Evolutionary conservation across 2,329 filamentous ascomycete species (phyloP), one percentile per base, ranked within the genome.

Genomic region (Albophoma yamanashiensis): DNA sequence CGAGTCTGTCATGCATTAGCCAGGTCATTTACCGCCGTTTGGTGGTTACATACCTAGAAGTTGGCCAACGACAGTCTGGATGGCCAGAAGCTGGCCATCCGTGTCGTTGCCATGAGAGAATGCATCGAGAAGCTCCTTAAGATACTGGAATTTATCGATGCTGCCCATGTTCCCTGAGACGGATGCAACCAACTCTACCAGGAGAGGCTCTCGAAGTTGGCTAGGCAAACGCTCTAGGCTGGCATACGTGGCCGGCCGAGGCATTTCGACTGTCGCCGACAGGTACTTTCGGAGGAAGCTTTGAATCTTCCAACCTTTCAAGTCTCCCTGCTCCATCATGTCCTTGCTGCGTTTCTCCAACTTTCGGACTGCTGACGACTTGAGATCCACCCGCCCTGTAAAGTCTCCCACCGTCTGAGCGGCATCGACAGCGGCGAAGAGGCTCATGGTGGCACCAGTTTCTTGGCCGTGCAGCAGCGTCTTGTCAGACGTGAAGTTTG

Each of bases 231-330:
- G 63, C 3, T 66, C 63, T 38, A 75, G 63, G 31, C 60, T 64
- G 31, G 68, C 68, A 57, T 78, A 75, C 1, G 63, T 67, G 5
- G 70, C 72, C 1, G 73, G 74, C 3, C 69, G 70, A 9, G 73
- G 62, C 0, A 69, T 67, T 8, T 70, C 67, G 22, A 76, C 60
- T 1, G 68, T 63, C 5, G 69, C 62, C 0, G 70, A 66, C 27
- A 78, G 70, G 57, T 75, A 70, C 5, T 67, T 74, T 6, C 71
- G 70, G 11, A 82, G 64, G 59, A 82, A 78, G 3, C 71, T 74
- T 59, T 76, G 73, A 36, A 80, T 64, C 62, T 75, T 76, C 79
- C 80, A 82, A 7, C 76, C 78, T 38, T 70, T 67, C 17, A 76
- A 39, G 36, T 75, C 70, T 1, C 74, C 75, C 5, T 66, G 62